Evolutionary conservation across 371 early-diverging fungal species (phyloP).

Genomic region (Amoeboaphelidium protococcarum): DNA sequence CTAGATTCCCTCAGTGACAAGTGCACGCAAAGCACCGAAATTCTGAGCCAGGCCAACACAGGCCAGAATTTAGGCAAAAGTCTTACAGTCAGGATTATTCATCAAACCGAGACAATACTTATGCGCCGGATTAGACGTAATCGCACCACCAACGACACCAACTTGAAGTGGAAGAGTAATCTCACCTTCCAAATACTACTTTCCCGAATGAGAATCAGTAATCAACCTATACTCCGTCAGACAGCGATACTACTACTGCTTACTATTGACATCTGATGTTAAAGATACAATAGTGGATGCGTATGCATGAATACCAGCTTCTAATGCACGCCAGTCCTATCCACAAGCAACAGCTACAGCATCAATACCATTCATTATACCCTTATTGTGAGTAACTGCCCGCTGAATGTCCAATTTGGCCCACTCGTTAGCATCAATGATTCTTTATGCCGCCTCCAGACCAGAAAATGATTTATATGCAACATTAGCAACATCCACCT

Average conservation of each 20-base stretch:
- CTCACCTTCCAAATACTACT: slow-evolving; percentile 3
- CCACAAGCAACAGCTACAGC: slow-evolving; percentile 35
- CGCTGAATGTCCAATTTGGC: slow-evolving; percentile 32
- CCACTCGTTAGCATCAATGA: slow-evolving; percentile 33
- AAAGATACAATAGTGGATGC: slow-evolving; percentile 15
- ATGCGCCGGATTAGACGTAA: background rate
- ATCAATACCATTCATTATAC: slow-evolving; percentile 27
- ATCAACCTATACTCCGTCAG: slow-evolving; percentile 19
- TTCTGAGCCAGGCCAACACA: slow-evolving; percentile 37
- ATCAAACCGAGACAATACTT: background rate
- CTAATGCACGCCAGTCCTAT: slow-evolving; percentile 45
- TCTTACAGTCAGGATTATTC: background rate
- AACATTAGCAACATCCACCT: slow-evolving; percentile 11
- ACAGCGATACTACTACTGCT: slow-evolving; percentile 1
- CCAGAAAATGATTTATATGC: slow-evolving; percentile 26
- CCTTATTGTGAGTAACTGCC: slow-evolving; percentile 40
- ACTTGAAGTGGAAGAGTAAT: background rate
- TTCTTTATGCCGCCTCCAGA: slow-evolving; percentile 20
- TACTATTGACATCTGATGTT: background rate
- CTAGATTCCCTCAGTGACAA: slow-evolving; percentile 37
- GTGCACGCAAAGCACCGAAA: slow-evolving; percentile 39
- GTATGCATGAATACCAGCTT: slow-evolving; percentile 33
- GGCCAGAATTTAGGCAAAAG: slow-evolving; percentile 9
- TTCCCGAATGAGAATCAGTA: slow-evolving; percentile 31
- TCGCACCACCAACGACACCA: background rate